Evolutionary conservation across 2,329 filamentous ascomycete species (phyloP).

Genomic region (Mollisiaceae sp.): DNA sequence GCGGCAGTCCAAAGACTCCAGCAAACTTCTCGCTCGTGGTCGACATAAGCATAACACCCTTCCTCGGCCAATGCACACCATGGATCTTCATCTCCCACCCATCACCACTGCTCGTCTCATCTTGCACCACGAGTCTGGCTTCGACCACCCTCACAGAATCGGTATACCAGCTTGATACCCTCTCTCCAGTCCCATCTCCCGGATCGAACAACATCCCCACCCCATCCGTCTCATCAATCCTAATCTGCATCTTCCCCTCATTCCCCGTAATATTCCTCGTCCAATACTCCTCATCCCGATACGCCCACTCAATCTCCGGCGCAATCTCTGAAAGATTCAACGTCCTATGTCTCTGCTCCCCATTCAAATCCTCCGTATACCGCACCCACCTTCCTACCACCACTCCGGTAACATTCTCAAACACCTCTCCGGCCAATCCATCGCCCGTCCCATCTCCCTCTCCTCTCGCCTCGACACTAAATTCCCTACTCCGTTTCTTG

Average conservation of each 20-base stretch:
- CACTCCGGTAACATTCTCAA: conserved; percentile 43
- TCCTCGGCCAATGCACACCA: conserved; percentile 84
- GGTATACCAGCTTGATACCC: conserved; percentile 36
- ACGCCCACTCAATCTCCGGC: conserved; percentile 68
- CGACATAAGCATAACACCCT: conserved; percentile 79
- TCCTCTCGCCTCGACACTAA: conserved; percentile 58
- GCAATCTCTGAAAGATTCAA: conserved; percentile 69
- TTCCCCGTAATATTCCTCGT: conserved; percentile 80
- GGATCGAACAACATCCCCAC: conserved; percentile 17
- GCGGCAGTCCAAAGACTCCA: conserved; percentile 88
- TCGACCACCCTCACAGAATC: conserved; percentile 66
- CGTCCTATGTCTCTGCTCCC: conserved; percentile 45
- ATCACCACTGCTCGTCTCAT: conserved; percentile 70
- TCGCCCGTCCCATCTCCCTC: conserved; percentile 17
- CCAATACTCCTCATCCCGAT: conserved; percentile 61
- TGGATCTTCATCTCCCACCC: conserved; percentile 81
- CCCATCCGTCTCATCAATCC: conserved; percentile 58
- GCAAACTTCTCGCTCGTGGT: conserved; percentile 94
- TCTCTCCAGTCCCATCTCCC: conserved; percentile 1
- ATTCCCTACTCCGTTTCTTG: conserved; percentile 66
- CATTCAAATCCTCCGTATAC: conserved; percentile 34
- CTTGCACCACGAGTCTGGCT: conserved; percentile 74
- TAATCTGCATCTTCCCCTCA: conserved; percentile 71
- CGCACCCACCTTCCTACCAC: conserved; percentile 41
- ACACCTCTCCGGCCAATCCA: conserved; percentile 37